phyloP scores from a whole-genome alignment of 2,329 filamentous ascomycete species.

The Escovopsis weberi region DNA sequence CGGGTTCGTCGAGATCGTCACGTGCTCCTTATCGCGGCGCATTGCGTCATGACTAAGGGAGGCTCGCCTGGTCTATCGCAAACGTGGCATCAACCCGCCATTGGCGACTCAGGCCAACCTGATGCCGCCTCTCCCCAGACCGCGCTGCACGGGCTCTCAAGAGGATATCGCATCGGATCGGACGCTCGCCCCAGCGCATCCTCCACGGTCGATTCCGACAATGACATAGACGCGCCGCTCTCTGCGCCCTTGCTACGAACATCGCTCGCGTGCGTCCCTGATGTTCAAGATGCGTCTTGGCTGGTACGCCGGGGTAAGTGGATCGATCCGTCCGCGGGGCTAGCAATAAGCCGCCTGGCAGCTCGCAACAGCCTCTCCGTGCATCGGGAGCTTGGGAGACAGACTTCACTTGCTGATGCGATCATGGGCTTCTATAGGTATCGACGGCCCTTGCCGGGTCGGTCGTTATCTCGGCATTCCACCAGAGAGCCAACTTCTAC shows the following conservation, averaged over 20 bases:
- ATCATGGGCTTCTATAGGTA: conserved; percentile 31
- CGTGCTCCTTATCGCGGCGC: conserved; percentile 1
- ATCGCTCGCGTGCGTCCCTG: conserved; percentile 1
- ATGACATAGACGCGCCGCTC: conserved; percentile 3
- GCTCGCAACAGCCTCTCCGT: conserved; percentile 1
- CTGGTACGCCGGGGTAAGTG: conserved; percentile 47
- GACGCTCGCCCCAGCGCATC: neutral
- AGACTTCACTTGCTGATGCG: too few relatives aligned
- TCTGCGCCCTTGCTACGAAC: conserved; percentile 1
- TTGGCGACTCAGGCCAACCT: conserved; percentile 1
- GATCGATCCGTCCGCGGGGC: neutral
- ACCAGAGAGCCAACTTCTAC: conserved; percentile 95
- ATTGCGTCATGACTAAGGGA: conserved; percentile 2
- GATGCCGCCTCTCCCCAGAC: too few relatives aligned
- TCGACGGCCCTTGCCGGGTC: conserved; percentile 73
- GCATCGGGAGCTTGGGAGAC: neutral
- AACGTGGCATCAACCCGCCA: conserved; percentile 7
- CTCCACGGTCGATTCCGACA: neutral
- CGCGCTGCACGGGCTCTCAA: neutral
- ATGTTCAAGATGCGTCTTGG: conserved; percentile 40
- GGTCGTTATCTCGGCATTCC: conserved; percentile 80
- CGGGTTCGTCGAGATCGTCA: too few relatives aligned
- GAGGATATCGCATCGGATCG: neutral
- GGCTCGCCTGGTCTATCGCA: conserved; percentile 3
- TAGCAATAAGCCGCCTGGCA: too few relatives aligned